These are phyloP conservation scores for Calonectria pseudoturangicola DNA, from an alignment of 2,329 filamentous ascomycete species.

Conservation along the genomic window DNA sequence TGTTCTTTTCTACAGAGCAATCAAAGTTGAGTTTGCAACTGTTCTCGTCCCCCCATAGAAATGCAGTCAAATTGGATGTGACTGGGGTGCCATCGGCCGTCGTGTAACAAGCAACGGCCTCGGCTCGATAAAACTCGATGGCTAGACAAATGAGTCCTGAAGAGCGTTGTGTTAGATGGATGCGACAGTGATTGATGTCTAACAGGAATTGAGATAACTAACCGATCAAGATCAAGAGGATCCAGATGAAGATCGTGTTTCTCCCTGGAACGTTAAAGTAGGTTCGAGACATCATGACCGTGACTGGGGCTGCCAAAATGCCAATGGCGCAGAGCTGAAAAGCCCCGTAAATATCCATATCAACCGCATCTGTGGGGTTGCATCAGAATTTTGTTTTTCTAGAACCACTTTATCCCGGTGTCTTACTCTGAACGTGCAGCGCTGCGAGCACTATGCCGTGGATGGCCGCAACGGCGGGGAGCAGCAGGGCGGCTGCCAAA, in stretches of 20 bases:
- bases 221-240: conserved; percentile 76
- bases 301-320: conserved; percentile 78
- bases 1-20: conserved; percentile 64
- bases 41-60: conserved; percentile 64
- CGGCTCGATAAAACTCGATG: conserved; percentile 77
- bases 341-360: conserved; percentile 81
- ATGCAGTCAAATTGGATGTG: conserved; percentile 59
- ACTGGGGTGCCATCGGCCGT: conserved; percentile 62
- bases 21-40: conserved; percentile 70
- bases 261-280: conserved; percentile 79
- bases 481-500: conserved; percentile 76
- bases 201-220: conserved; percentile 43
- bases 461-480: conserved; percentile 78
- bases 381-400: background rate
- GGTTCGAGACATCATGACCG: conserved; percentile 75
- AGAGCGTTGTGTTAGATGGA: background rate
- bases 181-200: no score
- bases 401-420: background rate
- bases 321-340: conserved; percentile 81
- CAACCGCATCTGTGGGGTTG: conserved; percentile 70
- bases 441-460: conserved; percentile 78
- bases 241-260: conserved; percentile 81
- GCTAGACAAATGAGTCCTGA: conserved; percentile 76
- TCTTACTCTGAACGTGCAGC: conserved; percentile 75
- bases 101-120: conserved; percentile 64